phyloP scores from a whole-genome alignment of 139 green algal genomes.

The Bryopsis sp. region DNA sequence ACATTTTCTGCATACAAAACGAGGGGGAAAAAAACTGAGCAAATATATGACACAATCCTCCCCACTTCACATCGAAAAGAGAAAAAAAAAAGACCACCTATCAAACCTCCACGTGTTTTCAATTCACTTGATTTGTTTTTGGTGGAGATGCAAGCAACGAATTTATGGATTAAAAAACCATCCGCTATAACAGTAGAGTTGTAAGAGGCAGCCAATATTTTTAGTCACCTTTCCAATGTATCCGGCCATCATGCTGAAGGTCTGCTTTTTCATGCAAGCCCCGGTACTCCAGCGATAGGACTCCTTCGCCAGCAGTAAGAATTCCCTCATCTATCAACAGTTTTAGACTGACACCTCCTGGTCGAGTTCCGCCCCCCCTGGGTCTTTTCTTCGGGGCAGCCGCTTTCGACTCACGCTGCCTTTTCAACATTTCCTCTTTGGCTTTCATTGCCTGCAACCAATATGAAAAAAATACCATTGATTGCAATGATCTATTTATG shows the following conservation, averaged over 20 bases:
- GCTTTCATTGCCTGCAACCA: conserved; percentile 2
- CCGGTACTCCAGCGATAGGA: conserved; percentile 76
- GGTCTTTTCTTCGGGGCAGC: neutral
- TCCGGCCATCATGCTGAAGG: conserved; percentile 54
- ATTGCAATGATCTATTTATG: no score
- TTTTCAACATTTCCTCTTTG: conserved; percentile 3
- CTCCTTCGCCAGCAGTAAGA: conserved; percentile 46
- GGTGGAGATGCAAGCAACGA: neutral
- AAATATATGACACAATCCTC: conserved; percentile 15
- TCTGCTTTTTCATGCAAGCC: conserved; percentile 35
- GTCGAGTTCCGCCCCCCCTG: no score
- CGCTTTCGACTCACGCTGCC: neutral
- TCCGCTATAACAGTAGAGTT: conserved; percentile 7
- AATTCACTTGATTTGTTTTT: neutral
- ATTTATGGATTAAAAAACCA: neutral
- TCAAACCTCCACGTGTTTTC: neutral
- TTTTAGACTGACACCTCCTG: conserved; percentile 46
- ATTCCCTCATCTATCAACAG: conserved; percentile 61
- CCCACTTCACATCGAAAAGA: no score
- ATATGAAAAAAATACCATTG: no score
- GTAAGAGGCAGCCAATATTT: neutral
- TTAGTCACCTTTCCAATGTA: conserved; percentile 37
- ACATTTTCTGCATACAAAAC: conserved; percentile 26
- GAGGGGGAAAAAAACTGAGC: conserved; percentile 6
- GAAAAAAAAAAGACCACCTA: neutral